Percentiles rank a stretch among this genome's conserved stretches.
Conservation (phyloP, 129 eudicot genomes). For the Flaveria bidentis region DNA sequence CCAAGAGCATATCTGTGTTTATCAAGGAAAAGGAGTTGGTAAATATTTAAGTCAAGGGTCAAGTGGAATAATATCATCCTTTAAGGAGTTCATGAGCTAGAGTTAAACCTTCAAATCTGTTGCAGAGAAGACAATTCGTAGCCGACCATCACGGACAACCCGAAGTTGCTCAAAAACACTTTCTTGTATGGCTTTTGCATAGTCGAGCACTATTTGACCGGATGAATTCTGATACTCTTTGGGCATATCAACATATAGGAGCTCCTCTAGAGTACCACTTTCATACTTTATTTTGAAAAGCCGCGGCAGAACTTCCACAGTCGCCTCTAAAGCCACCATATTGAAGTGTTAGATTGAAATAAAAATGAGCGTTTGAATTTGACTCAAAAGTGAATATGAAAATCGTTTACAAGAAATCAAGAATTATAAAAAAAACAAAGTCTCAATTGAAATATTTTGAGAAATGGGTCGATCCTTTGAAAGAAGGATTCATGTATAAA, state of each 20-base stretch:
- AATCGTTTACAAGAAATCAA: background rate
- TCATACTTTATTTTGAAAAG: conserved; percentile 95
- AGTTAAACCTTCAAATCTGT: conserved; percentile 72
- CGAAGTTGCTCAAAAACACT: conserved; percentile 99
- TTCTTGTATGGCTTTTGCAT: conserved; percentile 98
- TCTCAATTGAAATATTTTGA: background rate
- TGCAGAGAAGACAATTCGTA: conserved; percentile 84
- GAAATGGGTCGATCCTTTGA: background rate
- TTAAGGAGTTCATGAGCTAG: background rate
- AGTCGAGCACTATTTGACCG: conserved; percentile 94
- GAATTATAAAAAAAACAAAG: background rate
- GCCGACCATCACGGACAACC: conserved; percentile 97
- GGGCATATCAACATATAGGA: conserved; percentile 98
- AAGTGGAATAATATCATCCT: background rate
- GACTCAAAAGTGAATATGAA: background rate
- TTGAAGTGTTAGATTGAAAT: conserved; percentile 19
- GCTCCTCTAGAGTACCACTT: conserved; percentile 95
- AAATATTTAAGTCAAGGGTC: background rate
- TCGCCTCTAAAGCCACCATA: conserved; percentile 68
- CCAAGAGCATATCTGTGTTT: conserved; percentile 93
- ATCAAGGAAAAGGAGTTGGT: background rate
- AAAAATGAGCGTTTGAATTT: background rate
- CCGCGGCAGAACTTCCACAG: conserved; percentile 93
- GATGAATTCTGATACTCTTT: conserved; percentile 88
- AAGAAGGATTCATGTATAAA: background rate